These are phyloP conservation scores for Cydonia oblonga DNA, from an alignment of 331 rosid genomes.

Conservation along the genomic window DNA sequence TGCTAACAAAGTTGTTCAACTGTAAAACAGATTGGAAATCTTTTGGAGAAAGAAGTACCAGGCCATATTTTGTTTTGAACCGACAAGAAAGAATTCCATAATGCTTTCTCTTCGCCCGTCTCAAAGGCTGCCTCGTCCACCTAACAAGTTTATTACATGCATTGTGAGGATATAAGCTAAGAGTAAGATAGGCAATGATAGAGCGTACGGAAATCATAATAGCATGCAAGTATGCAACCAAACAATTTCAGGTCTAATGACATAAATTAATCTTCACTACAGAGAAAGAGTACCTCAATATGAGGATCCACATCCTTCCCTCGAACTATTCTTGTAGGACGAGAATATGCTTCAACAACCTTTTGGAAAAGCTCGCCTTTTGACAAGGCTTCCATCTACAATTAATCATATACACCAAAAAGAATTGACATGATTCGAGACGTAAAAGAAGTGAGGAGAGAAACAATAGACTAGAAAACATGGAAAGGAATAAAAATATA, in stretches of 20 bases:
- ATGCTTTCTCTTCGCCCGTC: conserved; percentile 60
- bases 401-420: conserved; percentile 18
- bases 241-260: not conserved
- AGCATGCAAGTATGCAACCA: not conserved
- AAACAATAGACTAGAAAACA: not conserved
- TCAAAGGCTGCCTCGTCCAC: conserved; percentile 70
- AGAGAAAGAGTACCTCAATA: conserved; percentile 33
- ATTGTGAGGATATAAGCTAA: not conserved
- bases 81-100: conserved; percentile 62
- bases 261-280: not conserved
- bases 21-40: not conserved
- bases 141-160: conserved; percentile 24
- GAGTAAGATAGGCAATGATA: not conserved
- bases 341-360: conserved; percentile 85
- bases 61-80: conserved; percentile 40
- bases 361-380: conserved; percentile 55
- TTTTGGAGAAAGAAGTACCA: conserved; percentile 32
- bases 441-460: too few species aligned
- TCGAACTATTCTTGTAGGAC: conserved; percentile 93
- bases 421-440: not conserved
- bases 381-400: conserved; percentile 76
- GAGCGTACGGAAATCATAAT: not conserved
- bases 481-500: not conserved
- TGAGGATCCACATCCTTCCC: conserved; percentile 59
- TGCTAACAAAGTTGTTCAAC: not conserved